Base-by-base conservation (phyloP, 2,329 filamentous ascomycete species). In the Apiospora aurea region DNA sequence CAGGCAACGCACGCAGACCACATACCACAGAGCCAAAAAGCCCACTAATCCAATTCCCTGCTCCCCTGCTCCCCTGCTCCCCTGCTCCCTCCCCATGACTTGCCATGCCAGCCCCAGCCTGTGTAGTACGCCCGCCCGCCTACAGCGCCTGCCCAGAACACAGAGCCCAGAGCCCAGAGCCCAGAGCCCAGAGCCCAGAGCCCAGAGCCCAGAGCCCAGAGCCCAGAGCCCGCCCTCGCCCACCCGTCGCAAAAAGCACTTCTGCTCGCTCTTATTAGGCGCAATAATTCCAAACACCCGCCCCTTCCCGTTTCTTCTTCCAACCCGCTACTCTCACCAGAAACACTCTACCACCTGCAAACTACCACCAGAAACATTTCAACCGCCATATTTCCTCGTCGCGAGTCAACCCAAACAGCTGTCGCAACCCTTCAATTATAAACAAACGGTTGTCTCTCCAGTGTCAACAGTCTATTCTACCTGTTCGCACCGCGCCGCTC, bases 241-340 rank as follows among this genome's bases (percentile, higher is more conserved):
- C 34, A 44, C 64, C 24, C 29, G 41, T 47, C 41, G 66, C 57
- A 64, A 64, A 64, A 68, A 68, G 43, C 41, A 47, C 14, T 29
- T 7, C 21, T 44, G 41, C 26, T 34, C 66, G 53, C 70, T 71
- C 72, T 73, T 73, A 73, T 73, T 73, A 71, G 72, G 72, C 72
- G 72, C 72, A 73, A 68, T 68, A 70, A 71, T 71, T 71, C 72
- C 72, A 71, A 69, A 71, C 70, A 64, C 72, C 70, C 67, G 51
- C 43, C 34, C 69, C 38, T 51, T 71, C 72, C 64, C 72, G 53
- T 68, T 64, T 72, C 61, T 69, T 57, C 70, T 70, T 69, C 67
- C 57, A 49, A 67, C 66, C 71, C 71, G 69, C 71, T 49, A 61
- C 29, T 43, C 46, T 29, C 66, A 68, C 41, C 66, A 44, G 7